These are phyloP conservation scores for Fusarium paranaense DNA, from an alignment of 2,329 filamentous ascomycete genomes.

Conservation along the genomic window DNA sequence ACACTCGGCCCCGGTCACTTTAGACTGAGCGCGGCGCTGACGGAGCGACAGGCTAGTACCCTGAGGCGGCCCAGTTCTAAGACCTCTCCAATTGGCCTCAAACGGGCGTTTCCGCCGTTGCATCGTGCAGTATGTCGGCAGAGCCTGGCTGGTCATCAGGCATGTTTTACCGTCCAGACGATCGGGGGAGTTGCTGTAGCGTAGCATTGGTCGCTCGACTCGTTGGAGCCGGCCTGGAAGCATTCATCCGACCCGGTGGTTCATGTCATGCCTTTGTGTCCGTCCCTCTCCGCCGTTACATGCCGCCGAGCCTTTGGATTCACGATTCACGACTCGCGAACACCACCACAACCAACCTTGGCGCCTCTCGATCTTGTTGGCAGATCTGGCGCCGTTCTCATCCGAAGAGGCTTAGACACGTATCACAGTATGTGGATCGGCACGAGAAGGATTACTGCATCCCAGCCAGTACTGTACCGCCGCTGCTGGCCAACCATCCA, in stretches of 20 bases:
- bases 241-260: neutral
- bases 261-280: neutral
- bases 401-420: conserved; percentile 7
- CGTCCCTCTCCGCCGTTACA: neutral
- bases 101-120: neutral
- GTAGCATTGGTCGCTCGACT: neutral
- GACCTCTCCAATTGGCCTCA: conserved; percentile 1
- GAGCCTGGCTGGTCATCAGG: conserved; percentile 1
- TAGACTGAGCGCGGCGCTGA: conserved; percentile 13
- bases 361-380: neutral
- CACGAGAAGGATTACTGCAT: conserved; percentile 13
- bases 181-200: neutral
- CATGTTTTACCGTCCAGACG: neutral
- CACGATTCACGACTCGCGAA: neutral
- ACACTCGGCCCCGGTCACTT: conserved; percentile 12
- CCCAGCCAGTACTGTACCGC: neutral
- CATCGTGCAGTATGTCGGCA: conserved; percentile 10
- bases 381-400: conserved; percentile 1
- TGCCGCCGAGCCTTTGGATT: neutral
- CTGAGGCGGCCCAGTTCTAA: neutral
- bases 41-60: conserved; percentile 17
- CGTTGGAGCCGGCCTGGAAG: neutral
- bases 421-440: conserved; percentile 4
- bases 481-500: neutral
- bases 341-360: neutral